Evolutionary conservation across 306 rosid species (phyloP).

Genomic region (Dryas drummondii): DNA sequence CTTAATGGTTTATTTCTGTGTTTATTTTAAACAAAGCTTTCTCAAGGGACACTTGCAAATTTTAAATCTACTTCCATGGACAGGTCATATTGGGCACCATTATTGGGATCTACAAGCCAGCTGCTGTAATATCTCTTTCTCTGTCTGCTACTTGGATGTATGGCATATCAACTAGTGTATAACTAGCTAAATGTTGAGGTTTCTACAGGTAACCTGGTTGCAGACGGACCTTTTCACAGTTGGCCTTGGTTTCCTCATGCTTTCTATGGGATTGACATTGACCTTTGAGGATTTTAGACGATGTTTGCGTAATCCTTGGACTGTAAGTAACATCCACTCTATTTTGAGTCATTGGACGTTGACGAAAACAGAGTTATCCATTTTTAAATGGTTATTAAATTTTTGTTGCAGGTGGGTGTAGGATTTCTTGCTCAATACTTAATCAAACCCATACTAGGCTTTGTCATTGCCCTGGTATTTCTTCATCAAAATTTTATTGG

Average conservation of each 20-base stretch:
- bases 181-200: slow-evolving; percentile 26
- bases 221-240: slow-evolving; percentile 82
- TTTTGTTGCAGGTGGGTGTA: slow-evolving; percentile 79
- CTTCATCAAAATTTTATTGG: slow-evolving; percentile 4
- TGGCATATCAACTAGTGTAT: slow-evolving; percentile 31
- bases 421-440: slow-evolving; percentile 96
- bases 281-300: slow-evolving; percentile 90
- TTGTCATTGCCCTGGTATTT: slow-evolving; percentile 69
- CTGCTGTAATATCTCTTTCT: slow-evolving; percentile 56
- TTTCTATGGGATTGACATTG: slow-evolving; percentile 94
- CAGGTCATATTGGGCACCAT: slow-evolving; percentile 83
- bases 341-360: background rate
- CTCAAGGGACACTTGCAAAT: slow-evolving; percentile 19
- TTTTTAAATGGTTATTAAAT: slow-evolving; percentile 14
- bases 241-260: slow-evolving; percentile 93
- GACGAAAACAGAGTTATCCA: background rate
- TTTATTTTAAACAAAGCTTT: slow-evolving; percentile 20
- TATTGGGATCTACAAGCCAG: slow-evolving; percentile 79
- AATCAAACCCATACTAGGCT: slow-evolving; percentile 84
- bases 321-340: slow-evolving; percentile 41
- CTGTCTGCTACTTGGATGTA: slow-evolving; percentile 26
- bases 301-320: slow-evolving; percentile 91
- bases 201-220: slow-evolving; percentile 87
- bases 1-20: slow-evolving; percentile 7
- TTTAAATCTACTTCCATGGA: slow-evolving; percentile 32